phyloP scores from a whole-genome alignment of 2,329 filamentous ascomycete genomes.

The Dichotomopilus funicola region DNA sequence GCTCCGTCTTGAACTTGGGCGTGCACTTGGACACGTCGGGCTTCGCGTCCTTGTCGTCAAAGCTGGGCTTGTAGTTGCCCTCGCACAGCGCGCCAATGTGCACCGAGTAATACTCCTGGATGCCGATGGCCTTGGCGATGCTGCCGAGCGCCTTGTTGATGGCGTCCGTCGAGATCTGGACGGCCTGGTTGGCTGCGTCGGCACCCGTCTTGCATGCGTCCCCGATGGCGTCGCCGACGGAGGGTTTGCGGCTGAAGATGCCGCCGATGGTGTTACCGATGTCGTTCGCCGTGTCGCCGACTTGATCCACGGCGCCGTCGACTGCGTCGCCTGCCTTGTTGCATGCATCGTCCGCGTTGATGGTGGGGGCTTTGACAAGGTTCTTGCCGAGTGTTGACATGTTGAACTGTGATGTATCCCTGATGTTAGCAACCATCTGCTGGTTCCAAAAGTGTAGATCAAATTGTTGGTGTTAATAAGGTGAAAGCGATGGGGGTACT shows the following conservation, averaged over 20 bases:
- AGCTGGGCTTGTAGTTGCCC: conserved; percentile 21
- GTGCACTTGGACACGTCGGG: conserved; percentile 26
- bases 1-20: not conserved
- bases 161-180: conserved; percentile 13
- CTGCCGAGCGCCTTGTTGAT: conserved; percentile 16
- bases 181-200: conserved; percentile 12
- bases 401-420: conserved; percentile 30
- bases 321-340: conserved; percentile 13
- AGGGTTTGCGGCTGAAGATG: conserved; percentile 8
- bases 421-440: not conserved
- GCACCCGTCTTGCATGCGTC: not conserved
- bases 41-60: conserved; percentile 18
- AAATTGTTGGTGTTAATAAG: not conserved
- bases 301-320: conserved; percentile 20
- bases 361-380: conserved; percentile 22
- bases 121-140: conserved; percentile 26
- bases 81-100: conserved; percentile 29
- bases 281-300: conserved; percentile 14
- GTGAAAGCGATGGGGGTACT: not conserved
- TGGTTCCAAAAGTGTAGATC: no score
- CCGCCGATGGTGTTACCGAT: conserved; percentile 11
- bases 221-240: conserved; percentile 8
- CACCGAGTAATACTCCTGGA: conserved; percentile 31
- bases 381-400: conserved; percentile 36
- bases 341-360: conserved; percentile 5